Base-by-base conservation (phyloP, 1,139 yeast genomes). In the Blastobotrys elegans region DNA sequence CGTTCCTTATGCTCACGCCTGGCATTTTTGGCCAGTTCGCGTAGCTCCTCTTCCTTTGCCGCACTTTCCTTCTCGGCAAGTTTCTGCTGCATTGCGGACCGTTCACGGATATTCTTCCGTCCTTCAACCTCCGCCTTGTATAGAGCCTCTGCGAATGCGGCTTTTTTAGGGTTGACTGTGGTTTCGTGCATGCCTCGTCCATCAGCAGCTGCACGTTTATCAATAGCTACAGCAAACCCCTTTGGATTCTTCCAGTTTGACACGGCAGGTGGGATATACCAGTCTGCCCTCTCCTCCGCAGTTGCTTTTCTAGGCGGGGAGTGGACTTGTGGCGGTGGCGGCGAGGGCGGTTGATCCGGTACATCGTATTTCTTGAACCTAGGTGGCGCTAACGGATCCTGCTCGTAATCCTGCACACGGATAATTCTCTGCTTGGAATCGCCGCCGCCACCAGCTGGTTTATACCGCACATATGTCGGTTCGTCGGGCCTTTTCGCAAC, bases 191-290 rank as follows among this genome's bases (percentile, higher is more conserved):
- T 51, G 1, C 67, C 67, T 16, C 73, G 64, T 1, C 79, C 80
- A 52, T 76, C 79, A 7, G 83, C 82, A 4, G 83, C 78, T 53
- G 84, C 71, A 51, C 97, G 71, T 60, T 85, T 84, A 49, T 89
- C 96, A 40, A 92, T 66, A 0, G 86, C 81, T 43, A 90, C 83
- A 0, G 96, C 81, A 63, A 82, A 89, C 3, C 98, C 97, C 56
- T 85, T 84, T 22, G 92, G 88, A 63, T 92, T 92, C 65, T 90
- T 90, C 98, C 98, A 92, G 64, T 88, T 89, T 1, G 97, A 90
- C 0, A 92, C 78, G 1, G 95, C 89, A 0, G 96, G 83, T 0
- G 98, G 97, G 26, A 92, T 88, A 44, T 76, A 75, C 97, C 97
- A 92, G 52, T 80, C 77, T 32, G 77, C 81, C 51, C 82, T 83